Conservation (phyloP, 768 basidiomycete species). For the Lyophyllum atratum region DNA sequence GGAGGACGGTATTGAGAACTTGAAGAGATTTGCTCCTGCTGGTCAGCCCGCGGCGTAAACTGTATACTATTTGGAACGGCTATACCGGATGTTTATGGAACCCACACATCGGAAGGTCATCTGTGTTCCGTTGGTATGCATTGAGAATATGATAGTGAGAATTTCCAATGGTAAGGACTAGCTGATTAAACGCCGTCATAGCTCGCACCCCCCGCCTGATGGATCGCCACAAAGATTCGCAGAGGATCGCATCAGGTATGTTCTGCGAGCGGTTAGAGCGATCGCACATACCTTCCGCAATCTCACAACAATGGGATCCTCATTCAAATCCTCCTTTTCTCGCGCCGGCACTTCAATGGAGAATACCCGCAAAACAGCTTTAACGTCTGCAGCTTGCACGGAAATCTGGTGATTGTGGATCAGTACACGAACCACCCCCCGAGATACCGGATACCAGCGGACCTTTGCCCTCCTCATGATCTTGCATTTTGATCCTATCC, state of each 20-base stretch:
- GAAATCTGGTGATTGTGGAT: constrained; percentile 68
- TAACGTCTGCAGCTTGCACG: constrained; percentile 89
- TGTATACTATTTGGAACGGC: background rate
- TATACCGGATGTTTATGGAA: background rate
- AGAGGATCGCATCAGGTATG: constrained; percentile 15
- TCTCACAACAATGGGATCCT: constrained; percentile 81
- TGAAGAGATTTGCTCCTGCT: constrained; percentile 46
- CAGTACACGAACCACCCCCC: constrained; percentile 22
- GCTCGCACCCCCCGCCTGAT: constrained; percentile 83
- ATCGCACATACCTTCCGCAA: constrained; percentile 70
- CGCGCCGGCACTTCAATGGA: constrained; percentile 89
- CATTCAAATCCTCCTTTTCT: constrained; percentile 81
- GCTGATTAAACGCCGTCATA: constrained; percentile 75
- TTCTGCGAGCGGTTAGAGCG: constrained; percentile 8
- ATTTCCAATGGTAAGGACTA: constrained; percentile 7
- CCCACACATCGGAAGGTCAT: background rate
- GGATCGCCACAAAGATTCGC: constrained; percentile 18
- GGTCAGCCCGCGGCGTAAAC: constrained; percentile 3
- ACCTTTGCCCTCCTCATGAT: constrained; percentile 94
- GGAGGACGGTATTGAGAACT: constrained; percentile 62
- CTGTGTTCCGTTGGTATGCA: constrained; percentile 15
- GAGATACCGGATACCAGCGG: constrained; percentile 21
- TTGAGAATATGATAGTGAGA: constrained; percentile 6
- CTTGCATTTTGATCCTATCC: constrained; percentile 84
- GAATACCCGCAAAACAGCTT: constrained; percentile 71